Evolutionary conservation across 2,329 filamentous ascomycete species (phyloP), one percentile per base, ranked within the genome.

Genomic region (Fusarium floridanum): DNA sequence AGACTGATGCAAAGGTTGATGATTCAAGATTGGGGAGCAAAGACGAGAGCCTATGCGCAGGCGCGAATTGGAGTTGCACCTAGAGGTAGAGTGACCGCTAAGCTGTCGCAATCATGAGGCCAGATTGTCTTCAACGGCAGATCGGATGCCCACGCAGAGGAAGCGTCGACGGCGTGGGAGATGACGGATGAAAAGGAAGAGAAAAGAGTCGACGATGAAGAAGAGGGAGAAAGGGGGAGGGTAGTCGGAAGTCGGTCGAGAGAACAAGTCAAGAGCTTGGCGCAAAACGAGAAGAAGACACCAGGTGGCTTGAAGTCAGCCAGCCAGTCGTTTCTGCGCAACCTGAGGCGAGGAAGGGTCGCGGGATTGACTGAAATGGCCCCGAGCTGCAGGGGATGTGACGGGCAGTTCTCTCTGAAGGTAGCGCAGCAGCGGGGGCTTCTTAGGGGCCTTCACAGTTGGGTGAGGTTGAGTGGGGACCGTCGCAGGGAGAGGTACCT

Each of bases 291-390:
- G 67, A 68, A 77, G 76, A 80, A 80, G 70, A 80, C 76, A 81
- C 79, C 79, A 80, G 78, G 79, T 81, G 79, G 79, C 79, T 81
- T 79, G 71, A 80, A 79, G 68, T 71, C 64, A 67, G 64, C 68
- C 68, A 67, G 64, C 76, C 77, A 79, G 76, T 77, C 70, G 67
- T 69, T 76, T 75, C 75, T 74, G 76, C 76, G 78, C 76, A 75
- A 78, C 72, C 70, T 76, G 75, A 78, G 70, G 76, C 70, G 76
- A 77, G 73, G 68, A 71, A 78, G 73, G 70, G 76, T 77, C 77
- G 75, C 76, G 77, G 72, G 73, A 76, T 69, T 65, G 71, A 74
- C 66, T 64, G 71, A 69, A 67, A 61, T 66, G 64, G 67, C 63
- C 70, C 73, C 73, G 73, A 77, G 72, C 72, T 75, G 72, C 78